Conservation (phyloP, 2,329 filamentous ascomycete genomes). For the Diaporthe sp. region DNA sequence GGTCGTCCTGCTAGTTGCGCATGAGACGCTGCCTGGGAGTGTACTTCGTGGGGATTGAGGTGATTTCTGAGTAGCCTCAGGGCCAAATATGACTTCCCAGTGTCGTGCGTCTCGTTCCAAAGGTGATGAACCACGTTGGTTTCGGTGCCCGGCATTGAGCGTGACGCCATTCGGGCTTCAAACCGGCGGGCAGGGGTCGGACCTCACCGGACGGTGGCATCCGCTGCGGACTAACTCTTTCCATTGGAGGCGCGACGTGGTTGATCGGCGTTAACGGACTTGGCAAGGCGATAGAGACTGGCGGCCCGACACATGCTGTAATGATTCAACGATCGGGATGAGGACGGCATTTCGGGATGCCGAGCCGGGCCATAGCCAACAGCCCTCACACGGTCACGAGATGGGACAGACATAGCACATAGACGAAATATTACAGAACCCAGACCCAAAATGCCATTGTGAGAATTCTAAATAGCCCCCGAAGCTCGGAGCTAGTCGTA, state of each 20-base stretch:
- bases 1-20: neutral
- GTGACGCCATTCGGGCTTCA: neutral
- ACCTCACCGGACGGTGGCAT: neutral
- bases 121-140: neutral
- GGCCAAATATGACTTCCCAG: neutral
- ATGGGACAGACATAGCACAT: too few relatives aligned
- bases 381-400: neutral
- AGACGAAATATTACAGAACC: too few relatives aligned
- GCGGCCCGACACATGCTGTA: neutral
- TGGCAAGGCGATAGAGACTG: neutral
- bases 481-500: too few relatives aligned
- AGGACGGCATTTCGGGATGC: neutral
- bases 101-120: neutral
- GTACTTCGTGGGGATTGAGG: too few relatives aligned
- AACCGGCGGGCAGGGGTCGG: slow-evolving; percentile 1
- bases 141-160: slow-evolving; percentile 4
- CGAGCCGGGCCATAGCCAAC: neutral
- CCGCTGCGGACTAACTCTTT: neutral
- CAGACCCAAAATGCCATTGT: too few relatives aligned
- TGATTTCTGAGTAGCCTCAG: too few relatives aligned
- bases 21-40: too few relatives aligned
- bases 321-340: neutral
- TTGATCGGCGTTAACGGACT: slow-evolving; percentile 10
- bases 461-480: too few relatives aligned
- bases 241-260: neutral